Evolutionary conservation across 2,329 filamentous ascomycete genomes (phyloP), one percentile per base, ranked within the genome.

Genomic region (Torrubiella hemipterigena): DNA sequence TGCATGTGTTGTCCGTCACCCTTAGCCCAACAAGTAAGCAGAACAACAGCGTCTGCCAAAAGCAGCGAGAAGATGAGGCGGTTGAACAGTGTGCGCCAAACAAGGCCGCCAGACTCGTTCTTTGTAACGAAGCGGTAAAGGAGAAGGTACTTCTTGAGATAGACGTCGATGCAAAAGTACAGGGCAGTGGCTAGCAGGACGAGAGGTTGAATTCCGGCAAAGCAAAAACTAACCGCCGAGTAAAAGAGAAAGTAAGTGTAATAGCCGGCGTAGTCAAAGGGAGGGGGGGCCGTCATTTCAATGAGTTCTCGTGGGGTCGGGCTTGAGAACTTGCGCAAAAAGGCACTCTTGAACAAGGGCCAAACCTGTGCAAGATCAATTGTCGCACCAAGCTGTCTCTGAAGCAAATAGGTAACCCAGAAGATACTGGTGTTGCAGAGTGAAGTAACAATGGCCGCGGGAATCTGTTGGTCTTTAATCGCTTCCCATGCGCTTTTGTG

Each of bases 211-310:
- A 96, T 67, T 2, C 77, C 75, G 3, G 80, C 77, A 48, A 91
- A 95, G 46, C 78, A 85, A 12, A 98, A 65, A 0, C 85, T 81
- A 19, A 96, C 82, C 0, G 89, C 95, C 16, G 81, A 68, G 59
- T 96, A 98, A 59, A 84, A 98, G 18, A 96, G 65, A 56, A 95
- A 95, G 54, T 93, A 96, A 55, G 95, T 96, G 69, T 95, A 98
- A 59, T 96, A 96, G 44, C 76, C 85, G 36, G 91, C 85, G 49
- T 95, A 96, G 44, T 96, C 87, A 52, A 98, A 95, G 1, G 83
- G 67, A 3, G 84, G 87, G 2, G 91, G 91, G 4, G 91, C 91
- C 1, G 87, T 94, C 48, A 91, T 73, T 53, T 94, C 84, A 43
- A 96, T 96, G 43, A 91, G 65, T 52, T 94, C 81, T 43, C 91